Base-by-base conservation (phyloP, 192 early-diverging fungal genomes). In the Pilaira anomala region DNA sequence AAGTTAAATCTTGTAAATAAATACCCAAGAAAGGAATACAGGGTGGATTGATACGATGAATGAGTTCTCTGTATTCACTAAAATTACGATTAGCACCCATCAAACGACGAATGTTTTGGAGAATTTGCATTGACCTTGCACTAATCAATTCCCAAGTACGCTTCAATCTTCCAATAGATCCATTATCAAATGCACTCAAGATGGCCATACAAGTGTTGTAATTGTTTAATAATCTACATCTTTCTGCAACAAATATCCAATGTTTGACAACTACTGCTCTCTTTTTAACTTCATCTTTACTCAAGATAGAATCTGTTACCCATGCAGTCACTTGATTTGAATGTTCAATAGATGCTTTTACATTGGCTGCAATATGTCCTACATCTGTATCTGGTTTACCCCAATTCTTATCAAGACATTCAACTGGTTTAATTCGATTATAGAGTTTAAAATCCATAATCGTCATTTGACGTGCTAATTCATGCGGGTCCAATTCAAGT, bases 401-500 rank as follows among this genome's bases (percentile, higher is more conserved):
- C 96, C 96, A 98, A 14, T 88, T 90, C 56, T 93, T 89, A 65
- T 87, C 86, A 58, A 98, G 74, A 61, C 90, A 94, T 78, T 98
- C 95, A 13, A 84, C 83, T 26, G 91, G 87, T 29, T 88, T 81
- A 71, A 98, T 90, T 70, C 85, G 83, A 68, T 83, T 86, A 66
- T 88, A 96, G 25, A 89, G 67, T 39, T 79, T 76, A 11, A 81
- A 86, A 70, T 94, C 93, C 83, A 93, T 87, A 39, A 98, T 79
- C 3, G 95, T 98, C 62, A 98, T 80, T 80, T 98, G 95, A n/a
- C 95, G 84, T 0, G 95, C 95, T n/a, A 96, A 78, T 75, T 98
- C 95, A 25, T 91, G 74, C 9, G 94, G 88, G 62, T 95, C 90
- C 25, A 98, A 68, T 46, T 98, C 94, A 65, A 94, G 71, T 42